Percentiles rank a stretch among this genome's conserved stretches.
Evolutionary conservation across 805 yeast species (phyloP).

Genomic region (Myxozyma udenii): DNA sequence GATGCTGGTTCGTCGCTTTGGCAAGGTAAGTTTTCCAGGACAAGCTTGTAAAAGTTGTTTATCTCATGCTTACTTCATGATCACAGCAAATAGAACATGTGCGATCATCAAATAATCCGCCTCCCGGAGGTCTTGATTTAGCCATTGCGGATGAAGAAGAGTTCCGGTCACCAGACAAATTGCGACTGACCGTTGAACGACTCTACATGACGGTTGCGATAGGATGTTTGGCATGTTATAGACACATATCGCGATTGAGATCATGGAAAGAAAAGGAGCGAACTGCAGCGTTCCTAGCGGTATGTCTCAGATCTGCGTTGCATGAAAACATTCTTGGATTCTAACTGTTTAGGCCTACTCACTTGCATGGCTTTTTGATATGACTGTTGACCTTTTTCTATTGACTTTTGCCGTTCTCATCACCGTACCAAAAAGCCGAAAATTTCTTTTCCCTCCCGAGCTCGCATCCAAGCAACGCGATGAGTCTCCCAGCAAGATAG

Average conservation of each 20-base stretch:
- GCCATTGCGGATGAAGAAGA: conserved; percentile 11
- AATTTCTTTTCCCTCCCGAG: conserved; percentile 11
- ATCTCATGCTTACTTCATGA: too few relatives aligned
- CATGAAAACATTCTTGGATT: too few relatives aligned
- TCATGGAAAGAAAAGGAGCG: conserved; percentile 21
- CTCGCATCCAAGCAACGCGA: neutral
- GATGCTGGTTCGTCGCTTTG: conserved; percentile 15
- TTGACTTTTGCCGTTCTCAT: neutral
- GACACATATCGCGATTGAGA: conserved; percentile 14
- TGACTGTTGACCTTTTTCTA: neutral
- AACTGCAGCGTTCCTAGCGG: conserved; percentile 6
- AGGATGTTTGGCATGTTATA: neutral
- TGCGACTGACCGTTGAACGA: conserved; percentile 12
- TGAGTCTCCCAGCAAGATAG: neutral
- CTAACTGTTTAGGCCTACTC: conserved; percentile 1
- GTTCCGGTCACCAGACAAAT: conserved; percentile 17
- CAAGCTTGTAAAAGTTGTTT: too few relatives aligned
- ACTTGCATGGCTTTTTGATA: conserved; percentile 6
- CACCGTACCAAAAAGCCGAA: conserved; percentile 7
- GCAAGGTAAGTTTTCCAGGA: conserved; percentile 6
- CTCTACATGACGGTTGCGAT: conserved; percentile 13
- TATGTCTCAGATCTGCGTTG: neutral
- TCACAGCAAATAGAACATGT: conserved; percentile 15
- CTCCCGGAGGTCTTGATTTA: conserved; percentile 12
- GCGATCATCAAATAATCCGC: neutral